Evolutionary conservation across 805 yeast genomes (phyloP).

Genomic region (Suhomyces sp.): DNA sequence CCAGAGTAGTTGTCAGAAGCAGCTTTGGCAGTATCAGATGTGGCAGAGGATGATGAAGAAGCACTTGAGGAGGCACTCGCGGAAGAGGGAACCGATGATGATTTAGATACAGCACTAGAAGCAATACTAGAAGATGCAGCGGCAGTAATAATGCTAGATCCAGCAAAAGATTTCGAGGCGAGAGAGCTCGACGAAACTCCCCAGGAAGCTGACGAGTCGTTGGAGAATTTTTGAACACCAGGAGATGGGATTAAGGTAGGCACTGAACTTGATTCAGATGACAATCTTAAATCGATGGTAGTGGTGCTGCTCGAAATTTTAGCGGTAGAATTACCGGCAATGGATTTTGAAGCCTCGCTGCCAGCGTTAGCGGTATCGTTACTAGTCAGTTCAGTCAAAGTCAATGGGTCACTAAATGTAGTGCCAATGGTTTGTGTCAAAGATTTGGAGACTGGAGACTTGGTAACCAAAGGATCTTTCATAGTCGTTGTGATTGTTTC

Average conservation of each 20-base stretch:
- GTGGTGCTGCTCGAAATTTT: neutral
- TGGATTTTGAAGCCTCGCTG: neutral
- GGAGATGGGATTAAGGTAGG: neutral
- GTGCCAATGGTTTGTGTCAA: conserved; percentile 22
- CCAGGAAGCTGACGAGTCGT: neutral
- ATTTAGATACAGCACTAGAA: neutral
- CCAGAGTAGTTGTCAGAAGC: conserved; percentile 18
- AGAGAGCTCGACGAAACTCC: neutral
- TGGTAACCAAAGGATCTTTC: conserved; percentile 29
- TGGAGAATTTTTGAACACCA: neutral
- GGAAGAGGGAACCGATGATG: neutral
- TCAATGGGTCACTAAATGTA: conserved; percentile 15
- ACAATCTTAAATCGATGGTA: conserved; percentile 7
- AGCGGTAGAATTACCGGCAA: conserved; percentile 1
- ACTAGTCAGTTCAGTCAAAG: conserved; percentile 3
- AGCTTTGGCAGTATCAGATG: neutral
- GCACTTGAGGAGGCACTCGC: neutral
- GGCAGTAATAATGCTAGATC: neutral
- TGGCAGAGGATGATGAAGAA: neutral
- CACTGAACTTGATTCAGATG: conserved; percentile 1
- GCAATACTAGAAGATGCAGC: neutral
- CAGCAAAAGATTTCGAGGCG: neutral
- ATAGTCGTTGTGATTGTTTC: conserved; percentile 20
- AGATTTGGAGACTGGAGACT: conserved; percentile 21
- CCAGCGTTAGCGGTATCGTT: neutral